Evolutionary conservation across 371 early-diverging fungal species (phyloP), one percentile per base, ranked within the genome.

Genomic region (Nematocida homosporus): DNA sequence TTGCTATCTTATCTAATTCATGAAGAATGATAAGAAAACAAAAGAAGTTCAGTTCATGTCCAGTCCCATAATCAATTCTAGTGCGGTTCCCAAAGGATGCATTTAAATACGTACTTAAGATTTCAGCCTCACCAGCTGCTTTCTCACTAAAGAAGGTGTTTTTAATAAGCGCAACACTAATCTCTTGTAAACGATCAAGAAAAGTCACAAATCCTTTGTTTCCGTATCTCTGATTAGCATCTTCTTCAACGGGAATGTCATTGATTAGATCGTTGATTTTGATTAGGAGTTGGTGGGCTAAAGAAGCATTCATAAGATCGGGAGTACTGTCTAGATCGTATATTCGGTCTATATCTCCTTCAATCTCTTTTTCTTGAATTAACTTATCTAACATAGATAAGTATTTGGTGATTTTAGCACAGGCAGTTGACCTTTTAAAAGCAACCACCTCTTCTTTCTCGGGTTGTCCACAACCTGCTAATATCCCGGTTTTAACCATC

Each of bases 21-120:
- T 48, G 20, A 41, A 63, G 54, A 29, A 79, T 30, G 38, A 88
- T 89, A 79, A 97, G 84, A 86, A 90, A 96, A 27, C 89, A 89
- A 37, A 94, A 83, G 77, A 95, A 97, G 67, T 91, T 91, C 6
- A 93, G 88, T 86, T 99, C 99, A 79, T 99, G 98, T 1, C 99
- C 99, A 23, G 93, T 93, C 30, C 99, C 99, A 84, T 97, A 99
- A 85, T 99, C 99, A 34, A 97, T 89, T 65, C 99, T 87, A 42
- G 86, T 88, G n/a, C 86, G 84, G 81, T 95, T 91, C 25, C 99
- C 99, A 87, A 95, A 97, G 63, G 89, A 88, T 76, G 90, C 88
- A 27, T 85, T 78, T 29, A 94, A 86, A 81, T 97, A 97, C 51
- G 86, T 82, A 27, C 86, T 77, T 1, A 92, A 86, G 86, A 93